Conservation (phyloP, 176 grass and related monocot species). For the Poa annua region DNA sequence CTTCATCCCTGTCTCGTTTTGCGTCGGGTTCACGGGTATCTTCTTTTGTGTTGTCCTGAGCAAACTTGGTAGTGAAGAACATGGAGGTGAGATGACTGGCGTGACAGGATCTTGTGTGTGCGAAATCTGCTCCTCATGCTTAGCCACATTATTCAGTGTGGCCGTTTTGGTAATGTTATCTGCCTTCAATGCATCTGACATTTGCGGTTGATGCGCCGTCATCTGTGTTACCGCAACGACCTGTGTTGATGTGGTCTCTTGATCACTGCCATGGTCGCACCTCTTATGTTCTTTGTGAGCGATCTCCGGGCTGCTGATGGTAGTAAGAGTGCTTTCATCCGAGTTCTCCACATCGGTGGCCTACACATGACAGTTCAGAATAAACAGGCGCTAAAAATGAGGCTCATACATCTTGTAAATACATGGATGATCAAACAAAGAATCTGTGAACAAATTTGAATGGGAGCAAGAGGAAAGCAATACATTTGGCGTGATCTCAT, state of each 20-base stretch:
- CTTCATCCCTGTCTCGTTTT: slow-evolving; percentile 46
- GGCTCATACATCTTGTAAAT: neutral
- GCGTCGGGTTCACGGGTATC: neutral
- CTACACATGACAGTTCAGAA: slow-evolving; percentile 31
- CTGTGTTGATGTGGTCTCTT: slow-evolving; percentile 37
- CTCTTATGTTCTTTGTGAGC: slow-evolving; percentile 14
- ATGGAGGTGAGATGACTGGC: neutral
- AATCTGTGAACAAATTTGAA: neutral
- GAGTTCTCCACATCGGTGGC: slow-evolving; percentile 1
- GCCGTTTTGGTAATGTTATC: neutral
- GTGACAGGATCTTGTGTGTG: neutral
- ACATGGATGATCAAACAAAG: slow-evolving; percentile 4
- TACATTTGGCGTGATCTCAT: slow-evolving; percentile 7
- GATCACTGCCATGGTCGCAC: neutral
- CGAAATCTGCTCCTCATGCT: slow-evolving; percentile 35
- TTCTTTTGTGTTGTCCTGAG: slow-evolving; percentile 34
- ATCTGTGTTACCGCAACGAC: neutral
- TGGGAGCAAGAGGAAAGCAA: neutral
- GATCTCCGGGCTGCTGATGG: neutral
- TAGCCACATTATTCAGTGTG: neutral
- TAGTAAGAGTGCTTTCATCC: slow-evolving; percentile 18
- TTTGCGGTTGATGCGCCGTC: slow-evolving; percentile 12
- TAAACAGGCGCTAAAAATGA: neutral
- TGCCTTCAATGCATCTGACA: slow-evolving; percentile 22
- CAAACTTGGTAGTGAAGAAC: slow-evolving; percentile 13